Percentiles rank a stretch among this genome's conserved stretches.
These are phyloP conservation scores for Tetradesmus obliquus DNA, from an alignment of 139 green algal genomes.

Conservation along the genomic window DNA sequence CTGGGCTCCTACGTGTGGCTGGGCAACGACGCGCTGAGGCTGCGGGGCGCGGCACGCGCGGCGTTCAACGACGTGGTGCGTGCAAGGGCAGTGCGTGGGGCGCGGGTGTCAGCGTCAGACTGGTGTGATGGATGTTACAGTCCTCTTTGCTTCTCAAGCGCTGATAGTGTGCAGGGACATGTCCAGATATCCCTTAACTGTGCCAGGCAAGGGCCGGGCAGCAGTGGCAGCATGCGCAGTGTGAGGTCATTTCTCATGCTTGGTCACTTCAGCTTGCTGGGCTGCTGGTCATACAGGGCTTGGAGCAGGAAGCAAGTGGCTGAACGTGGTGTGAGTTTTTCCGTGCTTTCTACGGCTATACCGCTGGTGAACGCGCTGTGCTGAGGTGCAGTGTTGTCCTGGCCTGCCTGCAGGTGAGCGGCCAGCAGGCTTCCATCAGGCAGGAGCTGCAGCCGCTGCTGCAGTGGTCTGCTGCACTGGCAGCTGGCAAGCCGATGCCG, in stretches of 20 bases:
- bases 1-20: conserved; percentile 34
- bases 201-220: too few relatives aligned
- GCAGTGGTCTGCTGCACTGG: neutral
- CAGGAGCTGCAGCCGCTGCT: conserved; percentile 18
- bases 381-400: neutral
- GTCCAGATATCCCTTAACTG: too few relatives aligned
- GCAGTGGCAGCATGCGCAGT: too few relatives aligned
- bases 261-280: neutral
- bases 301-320: too few relatives aligned
- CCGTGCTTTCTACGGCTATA: neutral
- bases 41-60: conserved; percentile 12
- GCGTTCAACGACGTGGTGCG: conserved; percentile 32
- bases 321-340: neutral
- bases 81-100: neutral
- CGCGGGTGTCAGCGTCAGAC: neutral
- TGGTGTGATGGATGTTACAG: neutral
- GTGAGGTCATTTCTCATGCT: too few relatives aligned
- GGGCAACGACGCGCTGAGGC: conserved; percentile 34
- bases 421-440: conserved; percentile 15
- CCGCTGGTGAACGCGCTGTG: neutral
- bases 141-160: neutral
- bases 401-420: conserved; percentile 18
- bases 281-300: neutral
- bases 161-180: neutral
- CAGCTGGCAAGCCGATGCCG: neutral